Evolutionary conservation across 352 stramenopile genomes (phyloP).

Genomic region (Phytophthora pistaciae): DNA sequence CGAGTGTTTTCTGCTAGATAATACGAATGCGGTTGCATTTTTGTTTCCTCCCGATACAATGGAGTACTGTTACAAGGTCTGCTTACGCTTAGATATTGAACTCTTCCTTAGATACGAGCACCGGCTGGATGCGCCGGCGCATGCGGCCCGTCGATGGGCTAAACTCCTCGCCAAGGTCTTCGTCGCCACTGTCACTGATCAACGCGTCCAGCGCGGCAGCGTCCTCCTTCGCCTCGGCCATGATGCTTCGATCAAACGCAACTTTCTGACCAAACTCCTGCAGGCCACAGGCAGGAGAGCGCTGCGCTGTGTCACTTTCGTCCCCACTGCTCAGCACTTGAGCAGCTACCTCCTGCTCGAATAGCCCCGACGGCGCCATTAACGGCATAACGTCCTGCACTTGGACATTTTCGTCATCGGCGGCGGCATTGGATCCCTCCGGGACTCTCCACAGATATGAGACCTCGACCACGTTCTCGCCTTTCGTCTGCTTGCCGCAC

Average conservation of each 20-base stretch:
- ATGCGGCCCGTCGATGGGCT: conserved; percentile 43
- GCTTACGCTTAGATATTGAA: conserved; percentile 58
- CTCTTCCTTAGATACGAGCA: conserved; percentile 61
- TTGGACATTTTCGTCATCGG: conserved; percentile 21
- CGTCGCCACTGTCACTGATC: conserved; percentile 29
- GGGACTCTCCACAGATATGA: conserved; percentile 64
- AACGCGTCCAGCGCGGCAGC: conserved; percentile 25
- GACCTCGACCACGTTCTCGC: conserved; percentile 79
- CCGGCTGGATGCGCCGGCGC: conserved; percentile 63
- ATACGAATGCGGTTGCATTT: conserved; percentile 29
- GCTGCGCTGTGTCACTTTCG: conserved; percentile 28
- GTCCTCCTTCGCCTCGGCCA: conserved; percentile 26
- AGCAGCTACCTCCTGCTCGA: conserved; percentile 30
- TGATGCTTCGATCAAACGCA: conserved; percentile 51
- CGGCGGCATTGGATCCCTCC: neutral
- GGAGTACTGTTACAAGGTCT: conserved; percentile 39
- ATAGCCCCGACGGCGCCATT: conserved; percentile 30
- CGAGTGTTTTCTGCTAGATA: conserved; percentile 7
- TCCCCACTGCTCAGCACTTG: conserved; percentile 29
- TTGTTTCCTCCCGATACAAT: conserved; percentile 29
- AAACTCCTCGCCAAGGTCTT: conserved; percentile 32
- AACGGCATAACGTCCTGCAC: conserved; percentile 31
- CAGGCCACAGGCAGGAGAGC: conserved; percentile 38
- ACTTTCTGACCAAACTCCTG: conserved; percentile 55
- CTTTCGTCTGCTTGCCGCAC: conserved; percentile 65